phyloP scores from a whole-genome alignment of 164 flowering plant genomes.

The Protea cynaroides region DNA sequence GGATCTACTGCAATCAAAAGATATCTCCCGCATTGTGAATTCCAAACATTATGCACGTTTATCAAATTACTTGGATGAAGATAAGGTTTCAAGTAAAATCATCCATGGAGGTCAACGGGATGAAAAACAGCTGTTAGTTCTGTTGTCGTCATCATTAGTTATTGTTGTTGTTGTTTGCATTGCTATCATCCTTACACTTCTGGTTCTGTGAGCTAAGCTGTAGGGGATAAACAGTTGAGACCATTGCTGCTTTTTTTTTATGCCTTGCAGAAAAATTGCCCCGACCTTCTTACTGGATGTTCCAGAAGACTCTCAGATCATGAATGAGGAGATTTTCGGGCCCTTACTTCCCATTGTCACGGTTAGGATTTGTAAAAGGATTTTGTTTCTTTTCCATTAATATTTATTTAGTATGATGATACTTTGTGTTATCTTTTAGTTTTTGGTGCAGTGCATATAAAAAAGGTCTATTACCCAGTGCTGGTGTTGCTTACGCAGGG shows the following conservation, averaged over 20 bases:
- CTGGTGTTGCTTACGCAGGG: too few species aligned
- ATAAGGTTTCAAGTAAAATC: slow-evolving; percentile 62
- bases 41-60: slow-evolving; percentile 66
- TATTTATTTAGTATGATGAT: neutral
- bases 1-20: slow-evolving; percentile 64
- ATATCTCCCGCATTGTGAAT: slow-evolving; percentile 74
- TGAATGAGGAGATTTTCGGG: slow-evolving; percentile 94
- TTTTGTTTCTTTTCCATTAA: neutral
- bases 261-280: slow-evolving; percentile 56
- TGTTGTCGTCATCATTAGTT: neutral
- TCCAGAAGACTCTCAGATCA: slow-evolving; percentile 73
- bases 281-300: slow-evolving; percentile 86
- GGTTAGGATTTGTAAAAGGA: slow-evolving; percentile 30
- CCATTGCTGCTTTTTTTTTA: neutral
- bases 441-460: neutral
- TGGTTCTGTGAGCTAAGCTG: neutral
- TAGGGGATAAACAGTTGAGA: neutral
- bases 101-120: slow-evolving; percentile 78
- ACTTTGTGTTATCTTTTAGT: neutral
- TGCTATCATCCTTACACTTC: too few species aligned
- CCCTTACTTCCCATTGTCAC: slow-evolving; percentile 85
- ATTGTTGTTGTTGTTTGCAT: too few species aligned
- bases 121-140: slow-evolving; percentile 50
- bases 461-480: too few species aligned
- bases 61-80: slow-evolving; percentile 64